phyloP scores from a whole-genome alignment of 2,329 filamentous ascomycete genomes.

The Apiospora sp. region DNA sequence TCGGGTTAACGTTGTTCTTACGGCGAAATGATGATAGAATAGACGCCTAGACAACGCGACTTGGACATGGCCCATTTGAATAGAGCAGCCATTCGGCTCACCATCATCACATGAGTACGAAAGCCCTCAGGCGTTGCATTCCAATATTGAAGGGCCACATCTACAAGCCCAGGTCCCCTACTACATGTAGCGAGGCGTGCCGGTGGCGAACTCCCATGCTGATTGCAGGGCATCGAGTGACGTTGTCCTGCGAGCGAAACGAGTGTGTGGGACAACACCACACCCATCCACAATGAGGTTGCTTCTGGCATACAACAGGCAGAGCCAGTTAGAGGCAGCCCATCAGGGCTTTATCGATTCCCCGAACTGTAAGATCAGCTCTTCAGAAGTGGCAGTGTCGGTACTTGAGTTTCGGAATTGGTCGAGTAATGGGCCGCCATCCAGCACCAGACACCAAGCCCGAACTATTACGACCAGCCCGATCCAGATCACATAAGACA shows the following conservation, averaged over 20 bases:
- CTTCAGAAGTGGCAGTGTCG: conserved; percentile 30
- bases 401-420: conserved; percentile 11
- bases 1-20: not conserved
- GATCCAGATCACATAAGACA: not conserved
- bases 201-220: conserved; percentile 2
- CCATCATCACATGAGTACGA: not conserved
- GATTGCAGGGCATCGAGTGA: not conserved
- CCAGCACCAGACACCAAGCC: conserved; percentile 16
- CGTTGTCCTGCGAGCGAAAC: not conserved
- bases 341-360: not conserved
- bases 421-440: conserved; percentile 24
- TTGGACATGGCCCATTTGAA: conserved; percentile 18
- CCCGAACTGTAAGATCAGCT: conserved; percentile 25
- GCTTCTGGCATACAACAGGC: not conserved
- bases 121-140: not conserved
- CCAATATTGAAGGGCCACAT: not conserved
- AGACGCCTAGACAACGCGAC: conserved; percentile 13
- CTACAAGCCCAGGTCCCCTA: not conserved
- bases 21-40: conserved; percentile 14
- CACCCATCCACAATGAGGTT: not conserved
- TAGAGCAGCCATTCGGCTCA: conserved; percentile 9
- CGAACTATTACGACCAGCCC: not conserved
- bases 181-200: not conserved
- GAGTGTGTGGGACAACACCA: not conserved
- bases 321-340: conserved; percentile 15